A percentile compares a stretch with the other conserved stretches of the same genome.
Evolutionary conservation across 2,329 filamentous ascomycete genomes (phyloP).

Genomic region (Diplocarpon rosae): DNA sequence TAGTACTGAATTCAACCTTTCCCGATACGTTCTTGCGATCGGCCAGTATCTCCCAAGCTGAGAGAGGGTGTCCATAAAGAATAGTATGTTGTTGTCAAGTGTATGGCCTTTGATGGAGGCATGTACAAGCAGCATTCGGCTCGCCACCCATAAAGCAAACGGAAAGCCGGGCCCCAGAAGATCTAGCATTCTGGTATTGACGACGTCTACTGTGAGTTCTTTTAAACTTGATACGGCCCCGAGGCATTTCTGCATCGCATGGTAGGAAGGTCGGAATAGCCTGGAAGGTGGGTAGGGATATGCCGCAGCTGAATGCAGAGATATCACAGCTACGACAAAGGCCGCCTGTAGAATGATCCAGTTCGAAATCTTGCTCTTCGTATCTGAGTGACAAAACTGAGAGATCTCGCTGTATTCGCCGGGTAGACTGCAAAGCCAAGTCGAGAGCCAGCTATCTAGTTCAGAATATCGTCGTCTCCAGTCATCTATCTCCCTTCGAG

Average conservation of each 20-base stretch:
- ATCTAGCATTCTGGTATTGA: constrained; percentile 3
- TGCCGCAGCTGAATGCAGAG: neutral
- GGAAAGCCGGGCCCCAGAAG: constrained; percentile 1
- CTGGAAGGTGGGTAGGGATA: neutral
- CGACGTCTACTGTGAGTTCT: constrained; percentile 2
- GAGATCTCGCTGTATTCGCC: constrained; percentile 5
- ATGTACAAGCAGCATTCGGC: constrained; percentile 1
- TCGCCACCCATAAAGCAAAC: constrained; percentile 1
- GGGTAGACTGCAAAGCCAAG: constrained; percentile 1
- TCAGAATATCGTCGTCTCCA: neutral
- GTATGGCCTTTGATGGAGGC: neutral
- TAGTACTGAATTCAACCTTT: neutral
- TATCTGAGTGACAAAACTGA: constrained; percentile 3
- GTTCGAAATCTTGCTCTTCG: constrained; percentile 5
- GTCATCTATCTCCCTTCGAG: neutral
- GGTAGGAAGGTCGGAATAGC: constrained; percentile 1
- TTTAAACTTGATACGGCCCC: constrained; percentile 3
- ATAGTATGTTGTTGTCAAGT: neutral
- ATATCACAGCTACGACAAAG: constrained; percentile 2
- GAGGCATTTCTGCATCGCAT: constrained; percentile 5
- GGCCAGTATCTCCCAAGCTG: constrained; percentile 1
- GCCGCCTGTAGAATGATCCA: constrained; percentile 5
- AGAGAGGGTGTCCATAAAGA: constrained; percentile 2
- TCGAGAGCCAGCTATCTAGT: neutral
- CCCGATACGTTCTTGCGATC: neutral